phyloP scores from a whole-genome alignment of 139 green algal species.

The Chlorella sp. region DNA sequence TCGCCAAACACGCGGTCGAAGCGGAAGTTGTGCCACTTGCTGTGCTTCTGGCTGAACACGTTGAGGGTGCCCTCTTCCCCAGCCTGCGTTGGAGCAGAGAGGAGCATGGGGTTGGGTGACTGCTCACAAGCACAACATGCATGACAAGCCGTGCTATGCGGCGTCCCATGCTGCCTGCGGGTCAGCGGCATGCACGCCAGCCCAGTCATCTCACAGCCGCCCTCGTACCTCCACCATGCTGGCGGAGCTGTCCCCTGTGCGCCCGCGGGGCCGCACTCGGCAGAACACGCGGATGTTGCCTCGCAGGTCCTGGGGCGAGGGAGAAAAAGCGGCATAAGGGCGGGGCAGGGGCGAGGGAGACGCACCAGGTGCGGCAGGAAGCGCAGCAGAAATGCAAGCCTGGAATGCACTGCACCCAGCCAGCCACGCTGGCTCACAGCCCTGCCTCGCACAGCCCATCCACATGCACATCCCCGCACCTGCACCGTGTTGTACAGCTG shows the following conservation, averaged over 20 bases:
- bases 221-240: constrained; percentile 26
- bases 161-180: too few relatives aligned
- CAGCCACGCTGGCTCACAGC: too few relatives aligned
- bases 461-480: neutral
- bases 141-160: too few relatives aligned
- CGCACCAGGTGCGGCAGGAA: neutral
- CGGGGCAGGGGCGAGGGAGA: too few relatives aligned
- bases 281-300: constrained; percentile 92
- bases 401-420: too few relatives aligned
- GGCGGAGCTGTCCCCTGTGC: constrained; percentile 66
- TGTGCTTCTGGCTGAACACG: constrained; percentile 43
- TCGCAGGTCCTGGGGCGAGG: constrained; percentile 71
- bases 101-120: too few relatives aligned
- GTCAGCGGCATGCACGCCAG: too few relatives aligned
- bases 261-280: constrained; percentile 76
- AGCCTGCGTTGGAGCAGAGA: constrained; percentile 8
- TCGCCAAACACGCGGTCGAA: constrained; percentile 88
- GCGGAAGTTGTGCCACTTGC: constrained; percentile 51
- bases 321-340: neutral
- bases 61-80: constrained; percentile 61
- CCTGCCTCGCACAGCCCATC: too few relatives aligned
- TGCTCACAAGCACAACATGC: too few relatives aligned
- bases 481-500: constrained; percentile 90
- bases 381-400: neutral
- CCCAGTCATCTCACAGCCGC: neutral